These are phyloP conservation scores for Gastrodia elata DNA, from an alignment of 106 monocot genomes.

Conservation along the genomic window DNA sequence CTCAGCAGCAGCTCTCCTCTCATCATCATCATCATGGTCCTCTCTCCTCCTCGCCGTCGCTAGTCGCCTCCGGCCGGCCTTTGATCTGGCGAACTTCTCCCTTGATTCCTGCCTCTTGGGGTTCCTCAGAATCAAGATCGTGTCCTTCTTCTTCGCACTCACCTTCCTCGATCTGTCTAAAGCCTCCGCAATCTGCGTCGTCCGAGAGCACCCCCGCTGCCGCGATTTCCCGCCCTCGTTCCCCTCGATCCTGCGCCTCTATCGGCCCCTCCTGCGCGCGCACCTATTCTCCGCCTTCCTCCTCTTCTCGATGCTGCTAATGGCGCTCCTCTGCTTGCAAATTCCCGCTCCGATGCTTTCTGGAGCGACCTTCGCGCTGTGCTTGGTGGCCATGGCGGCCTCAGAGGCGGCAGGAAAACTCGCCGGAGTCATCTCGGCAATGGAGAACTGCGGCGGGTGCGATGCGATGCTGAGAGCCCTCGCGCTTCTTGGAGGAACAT, in stretches of 20 bases:
- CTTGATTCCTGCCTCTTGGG: slow-evolving; percentile 30
- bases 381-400: slow-evolving; percentile 45
- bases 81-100: slow-evolving; percentile 57
- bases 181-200: slow-evolving; percentile 29
- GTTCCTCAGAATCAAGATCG: slow-evolving; percentile 44
- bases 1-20: slow-evolving; percentile 44
- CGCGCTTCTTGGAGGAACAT: slow-evolving; percentile 35
- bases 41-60: slow-evolving; percentile 21
- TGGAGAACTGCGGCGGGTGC: slow-evolving; percentile 42
- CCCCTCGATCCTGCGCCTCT: slow-evolving; percentile 26
- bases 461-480: slow-evolving; percentile 44
- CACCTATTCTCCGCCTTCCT: slow-evolving; percentile 45
- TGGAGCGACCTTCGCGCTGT: slow-evolving; percentile 32
- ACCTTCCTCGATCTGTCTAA: slow-evolving; percentile 67
- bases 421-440: slow-evolving; percentile 42
- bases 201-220: background rate
- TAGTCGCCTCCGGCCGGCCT: slow-evolving; percentile 33
- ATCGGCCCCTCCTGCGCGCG: slow-evolving; percentile 35
- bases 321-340: slow-evolving; percentile 41
- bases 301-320: slow-evolving; percentile 44
- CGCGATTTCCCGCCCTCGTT: slow-evolving; percentile 4
- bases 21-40: slow-evolving; percentile 29
- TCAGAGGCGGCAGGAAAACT: slow-evolving; percentile 51
- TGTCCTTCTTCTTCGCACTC: slow-evolving; percentile 54
- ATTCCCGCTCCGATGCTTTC: slow-evolving; percentile 21